Evolutionary conservation across 768 basidiomycete genomes (phyloP).

Genomic region (Lactarius hengduanensis): DNA sequence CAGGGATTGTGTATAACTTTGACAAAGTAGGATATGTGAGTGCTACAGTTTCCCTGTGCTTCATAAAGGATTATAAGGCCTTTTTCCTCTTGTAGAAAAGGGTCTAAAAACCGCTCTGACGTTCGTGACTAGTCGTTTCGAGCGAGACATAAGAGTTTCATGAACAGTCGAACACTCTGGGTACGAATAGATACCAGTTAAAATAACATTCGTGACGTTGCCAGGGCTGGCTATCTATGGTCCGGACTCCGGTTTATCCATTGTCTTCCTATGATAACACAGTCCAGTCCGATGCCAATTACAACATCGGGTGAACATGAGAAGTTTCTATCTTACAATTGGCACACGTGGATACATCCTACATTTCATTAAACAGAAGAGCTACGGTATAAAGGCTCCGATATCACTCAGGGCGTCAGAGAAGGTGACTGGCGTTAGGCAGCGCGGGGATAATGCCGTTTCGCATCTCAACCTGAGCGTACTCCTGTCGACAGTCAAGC

Average conservation of each 20-base stretch:
- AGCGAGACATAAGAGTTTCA: background rate
- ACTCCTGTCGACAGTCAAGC: constrained; percentile 6
- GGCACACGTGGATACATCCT: background rate
- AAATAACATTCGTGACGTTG: background rate
- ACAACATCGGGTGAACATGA: background rate
- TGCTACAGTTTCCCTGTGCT: constrained; percentile 26
- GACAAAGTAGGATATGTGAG: constrained; percentile 80
- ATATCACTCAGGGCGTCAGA: background rate
- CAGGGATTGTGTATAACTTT: constrained; percentile 88
- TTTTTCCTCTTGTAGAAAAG: constrained; percentile 38
- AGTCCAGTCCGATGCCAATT: background rate
- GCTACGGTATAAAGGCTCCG: background rate
- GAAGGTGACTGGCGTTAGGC: background rate
- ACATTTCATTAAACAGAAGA: background rate
- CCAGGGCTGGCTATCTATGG: background rate
- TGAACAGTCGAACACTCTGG: too few species aligned
- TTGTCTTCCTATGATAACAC: background rate
- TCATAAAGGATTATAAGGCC: background rate
- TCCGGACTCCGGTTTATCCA: background rate
- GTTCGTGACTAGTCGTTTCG: background rate
- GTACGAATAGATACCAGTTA: background rate
- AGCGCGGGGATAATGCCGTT: background rate
- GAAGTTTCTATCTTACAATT: background rate
- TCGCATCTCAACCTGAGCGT: background rate
- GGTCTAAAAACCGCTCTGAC: constrained; percentile 32